Percentiles rank a stretch among this genome's conserved stretches.
These are phyloP conservation scores for Cyclotella sp. DNA, from an alignment of 108 stramenopile genomes.

Conservation along the genomic window DNA sequence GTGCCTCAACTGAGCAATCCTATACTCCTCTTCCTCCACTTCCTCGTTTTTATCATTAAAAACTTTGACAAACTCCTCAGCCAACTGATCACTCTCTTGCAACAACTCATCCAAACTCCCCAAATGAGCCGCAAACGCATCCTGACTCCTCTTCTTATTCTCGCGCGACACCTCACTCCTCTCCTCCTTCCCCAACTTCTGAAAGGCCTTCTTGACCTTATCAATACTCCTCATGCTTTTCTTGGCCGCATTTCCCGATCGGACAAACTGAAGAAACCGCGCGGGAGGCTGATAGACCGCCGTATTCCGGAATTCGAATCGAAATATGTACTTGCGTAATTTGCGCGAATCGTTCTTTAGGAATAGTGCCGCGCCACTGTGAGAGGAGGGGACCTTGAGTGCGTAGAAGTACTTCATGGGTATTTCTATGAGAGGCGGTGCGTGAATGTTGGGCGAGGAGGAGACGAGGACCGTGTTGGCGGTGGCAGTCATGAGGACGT, in stretches of 20 bases:
- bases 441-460: background rate
- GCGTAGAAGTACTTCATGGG: conserved; percentile 51
- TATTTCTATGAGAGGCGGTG: conserved; percentile 36
- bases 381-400: conserved; percentile 40
- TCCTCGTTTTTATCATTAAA: conserved; percentile 36
- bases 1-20: background rate
- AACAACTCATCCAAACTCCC: conserved; percentile 42
- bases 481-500: conserved; percentile 30
- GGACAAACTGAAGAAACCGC: conserved; percentile 37
- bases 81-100: conserved; percentile 38
- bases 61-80: conserved; percentile 40
- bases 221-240: conserved; percentile 36
- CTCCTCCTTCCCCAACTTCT: conserved; percentile 13
- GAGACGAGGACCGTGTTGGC: conserved; percentile 32
- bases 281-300: conserved; percentile 37
- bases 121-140: conserved; percentile 40
- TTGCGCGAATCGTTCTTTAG: conserved; percentile 37
- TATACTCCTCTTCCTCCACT: conserved; percentile 20
- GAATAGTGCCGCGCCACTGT: conserved; percentile 43
- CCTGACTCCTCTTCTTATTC: conserved; percentile 17
- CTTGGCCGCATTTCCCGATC: conserved; percentile 35
- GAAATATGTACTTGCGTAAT: conserved; percentile 44
- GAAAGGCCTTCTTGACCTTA: conserved; percentile 22
- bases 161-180: conserved; percentile 21
- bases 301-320: conserved; percentile 43